Evolutionary conservation across 78 protist genomes (phyloP).

Genomic region (Dictyostelium discoideum): DNA sequence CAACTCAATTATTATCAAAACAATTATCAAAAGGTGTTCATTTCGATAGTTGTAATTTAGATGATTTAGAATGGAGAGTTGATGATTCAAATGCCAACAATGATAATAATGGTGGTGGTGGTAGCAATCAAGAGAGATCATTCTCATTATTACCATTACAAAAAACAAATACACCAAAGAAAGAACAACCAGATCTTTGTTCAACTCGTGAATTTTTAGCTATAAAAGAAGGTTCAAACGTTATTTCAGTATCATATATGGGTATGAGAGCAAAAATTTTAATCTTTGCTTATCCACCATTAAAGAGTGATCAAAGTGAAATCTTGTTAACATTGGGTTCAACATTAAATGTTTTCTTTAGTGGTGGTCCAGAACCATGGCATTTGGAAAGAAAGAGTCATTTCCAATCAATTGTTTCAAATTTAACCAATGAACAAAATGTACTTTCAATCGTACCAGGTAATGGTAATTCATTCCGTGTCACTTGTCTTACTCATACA

Average conservation of each 20-base stretch:
- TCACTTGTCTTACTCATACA: constrained; percentile 44
- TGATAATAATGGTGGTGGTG: background rate
- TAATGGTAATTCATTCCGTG: constrained; percentile 7
- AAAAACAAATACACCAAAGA: background rate
- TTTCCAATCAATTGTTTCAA: background rate
- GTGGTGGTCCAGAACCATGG: constrained; percentile 80
- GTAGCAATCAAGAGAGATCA: background rate
- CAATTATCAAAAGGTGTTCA: constrained; percentile 20
- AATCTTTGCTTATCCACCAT: constrained; percentile 56
- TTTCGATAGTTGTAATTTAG: constrained; percentile 30
- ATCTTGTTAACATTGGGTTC: constrained; percentile 36
- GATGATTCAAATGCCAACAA: background rate
- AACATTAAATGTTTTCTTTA: background rate
- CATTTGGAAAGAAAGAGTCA: constrained; percentile 27
- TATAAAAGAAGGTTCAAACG: constrained; percentile 25
- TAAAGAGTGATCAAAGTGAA: constrained; percentile 8
- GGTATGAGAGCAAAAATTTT: constrained; percentile 58
- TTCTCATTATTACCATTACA: background rate
- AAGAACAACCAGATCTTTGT: constrained; percentile 19
- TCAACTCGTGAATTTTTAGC: constrained; percentile 28
- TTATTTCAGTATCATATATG: background rate
- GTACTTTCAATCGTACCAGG: background rate
- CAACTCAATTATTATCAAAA: constrained; percentile 5
- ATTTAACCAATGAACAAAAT: background rate
- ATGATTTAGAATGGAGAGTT: constrained; percentile 39